phyloP scores from a whole-genome alignment of 768 basidiomycete species.

The Boletus barrowsii region DNA sequence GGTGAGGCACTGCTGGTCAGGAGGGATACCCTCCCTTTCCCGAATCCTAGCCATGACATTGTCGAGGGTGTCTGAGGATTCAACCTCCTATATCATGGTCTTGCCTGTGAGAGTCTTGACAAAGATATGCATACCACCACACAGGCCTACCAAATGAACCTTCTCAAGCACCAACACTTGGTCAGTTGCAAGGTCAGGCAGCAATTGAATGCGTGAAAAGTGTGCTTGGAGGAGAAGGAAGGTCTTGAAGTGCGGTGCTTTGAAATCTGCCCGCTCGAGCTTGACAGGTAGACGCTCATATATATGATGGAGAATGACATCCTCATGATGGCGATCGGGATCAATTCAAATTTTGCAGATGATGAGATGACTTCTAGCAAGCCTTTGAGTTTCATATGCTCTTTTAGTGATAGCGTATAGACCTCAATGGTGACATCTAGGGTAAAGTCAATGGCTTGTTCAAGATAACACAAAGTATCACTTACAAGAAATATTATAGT shows the following conservation, averaged over 20 bases:
- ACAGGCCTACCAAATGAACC: too few species aligned
- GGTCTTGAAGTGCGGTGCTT: constrained; percentile 96
- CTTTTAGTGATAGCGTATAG: constrained; percentile 91
- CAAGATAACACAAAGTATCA: constrained; percentile 3
- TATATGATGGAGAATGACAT: constrained; percentile 75
- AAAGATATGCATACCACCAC: too few species aligned
- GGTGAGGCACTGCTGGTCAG: too few species aligned
- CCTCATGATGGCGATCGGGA: constrained; percentile 97
- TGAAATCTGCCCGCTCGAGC: constrained; percentile 78
- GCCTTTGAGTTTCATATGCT: constrained; percentile 95
- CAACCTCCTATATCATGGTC: too few species aligned
- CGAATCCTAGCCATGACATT: too few species aligned
- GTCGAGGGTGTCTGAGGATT: too few species aligned
- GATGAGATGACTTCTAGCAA: constrained; percentile 95
- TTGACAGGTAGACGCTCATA: constrained; percentile 98
- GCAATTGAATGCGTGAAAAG: constrained; percentile 89
- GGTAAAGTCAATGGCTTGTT: background rate
- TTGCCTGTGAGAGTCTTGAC: too few species aligned
- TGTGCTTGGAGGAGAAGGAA: constrained; percentile 96
- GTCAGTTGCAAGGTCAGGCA: constrained; percentile 91
- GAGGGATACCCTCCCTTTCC: too few species aligned
- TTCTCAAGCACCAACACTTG: constrained; percentile 86
- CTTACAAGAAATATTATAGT: constrained; percentile 91
- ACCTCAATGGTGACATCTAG: constrained; percentile 95
- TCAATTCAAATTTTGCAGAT: constrained; percentile 91